Conservation (phyloP, 2,329 filamentous ascomycete genomes). For the Xylariaceae sp. region DNA sequence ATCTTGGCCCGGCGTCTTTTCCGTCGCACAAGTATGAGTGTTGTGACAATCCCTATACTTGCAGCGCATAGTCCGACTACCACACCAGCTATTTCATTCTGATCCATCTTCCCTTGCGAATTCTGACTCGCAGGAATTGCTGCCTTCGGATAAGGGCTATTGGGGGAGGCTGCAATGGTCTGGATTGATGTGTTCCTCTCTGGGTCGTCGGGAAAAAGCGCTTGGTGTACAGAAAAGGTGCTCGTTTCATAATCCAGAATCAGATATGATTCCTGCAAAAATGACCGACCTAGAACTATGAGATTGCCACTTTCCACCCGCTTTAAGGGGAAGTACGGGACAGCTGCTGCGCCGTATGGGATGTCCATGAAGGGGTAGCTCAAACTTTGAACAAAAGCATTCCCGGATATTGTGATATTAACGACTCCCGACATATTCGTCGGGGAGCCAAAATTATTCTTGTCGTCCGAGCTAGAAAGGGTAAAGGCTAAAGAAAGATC, state of each 20-base stretch:
- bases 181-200: constrained; percentile 38
- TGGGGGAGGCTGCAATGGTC: constrained; percentile 39
- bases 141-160: constrained; percentile 49
- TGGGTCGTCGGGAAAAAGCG: constrained; percentile 45
- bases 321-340: constrained; percentile 64
- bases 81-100: constrained; percentile 43
- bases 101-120: constrained; percentile 31
- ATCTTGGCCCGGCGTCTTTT: constrained; percentile 23
- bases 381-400: constrained; percentile 48
- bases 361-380: constrained; percentile 48
- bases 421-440: constrained; percentile 47
- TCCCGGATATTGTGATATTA: constrained; percentile 52
- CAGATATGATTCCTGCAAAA: constrained; percentile 66
- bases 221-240: constrained; percentile 53
- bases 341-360: constrained; percentile 40
- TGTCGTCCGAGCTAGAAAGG: constrained; percentile 53
- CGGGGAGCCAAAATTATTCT: constrained; percentile 48
- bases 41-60: constrained; percentile 29
- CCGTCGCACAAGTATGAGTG: constrained; percentile 32
- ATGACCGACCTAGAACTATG: constrained; percentile 62
- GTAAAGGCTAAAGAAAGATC: constrained; percentile 54
- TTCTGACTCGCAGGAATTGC: constrained; percentile 26
- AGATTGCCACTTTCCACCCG: constrained; percentile 49
- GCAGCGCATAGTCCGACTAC: constrained; percentile 39
- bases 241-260: constrained; percentile 53